Evolutionary conservation across 2,329 filamentous ascomycete species (phyloP), one percentile per base, ranked within the genome.

Genomic region (Cytospora chrysosperma): DNA sequence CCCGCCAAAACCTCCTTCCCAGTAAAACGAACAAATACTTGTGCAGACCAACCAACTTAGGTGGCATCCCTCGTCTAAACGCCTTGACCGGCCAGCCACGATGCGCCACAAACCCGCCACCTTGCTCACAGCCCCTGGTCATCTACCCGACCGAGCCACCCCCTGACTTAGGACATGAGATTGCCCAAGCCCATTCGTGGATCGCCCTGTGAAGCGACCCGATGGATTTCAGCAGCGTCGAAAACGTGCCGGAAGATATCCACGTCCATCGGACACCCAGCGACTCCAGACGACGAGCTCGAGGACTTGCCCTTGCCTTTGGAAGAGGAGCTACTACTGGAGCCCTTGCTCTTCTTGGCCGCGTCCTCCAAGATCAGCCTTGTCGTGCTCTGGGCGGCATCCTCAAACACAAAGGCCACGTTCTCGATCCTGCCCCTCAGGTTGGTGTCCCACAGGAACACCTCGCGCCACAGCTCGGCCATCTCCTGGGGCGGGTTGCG

Each of bases 401-500:
- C 83, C 67, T 88, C 86, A 67, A 90, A 88, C 15, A 86, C 83
- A 71, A 90, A 90, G 7, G 86, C 80, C 34, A 88, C 83, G 67
- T 85, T 82, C 59, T 79, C 74, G 69, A 90, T 87, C 63, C 85
- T 83, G 21, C 87, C 86, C 17, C 83, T 78, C 43, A 89, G 81
- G 62, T 88, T 85, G 0, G 84, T 81, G 66, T 88, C 85, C 72
- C 85, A 86, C 51, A 88, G 78, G 51, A 89, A 79, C 13, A 88
- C 78, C 67, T 90, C 86, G 53, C 85, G 80, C 87, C 87, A 90
- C 56, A 89, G 79, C 73, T 85, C 82, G 37, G 86, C 86, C 60
- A 89, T 77, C 72, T 88, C 86, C 70, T 82, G 81, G 1, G 87
- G 84, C 49, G 87, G 87, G 72, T 90, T 90, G 68, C 84, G 81